Percentiles rank a stretch among this genome's conserved stretches.
These are phyloP conservation scores for Acanthamoeba rhysodes DNA, from an alignment of 208 protist species.

Conservation along the genomic window DNA sequence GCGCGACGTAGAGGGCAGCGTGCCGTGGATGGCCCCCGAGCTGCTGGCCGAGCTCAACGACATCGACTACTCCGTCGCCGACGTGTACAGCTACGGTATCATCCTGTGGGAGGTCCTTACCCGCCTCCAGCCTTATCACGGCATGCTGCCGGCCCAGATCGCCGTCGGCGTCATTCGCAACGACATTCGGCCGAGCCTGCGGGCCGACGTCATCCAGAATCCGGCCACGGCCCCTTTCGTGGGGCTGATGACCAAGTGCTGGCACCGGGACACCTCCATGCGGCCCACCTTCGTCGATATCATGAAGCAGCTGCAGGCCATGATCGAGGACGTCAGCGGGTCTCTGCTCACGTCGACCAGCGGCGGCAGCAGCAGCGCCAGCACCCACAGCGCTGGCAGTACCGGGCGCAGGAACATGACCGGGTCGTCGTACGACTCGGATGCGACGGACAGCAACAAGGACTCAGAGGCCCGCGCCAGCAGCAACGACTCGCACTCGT, in stretches of 20 bases:
- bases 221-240: not conserved
- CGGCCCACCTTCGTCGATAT: not conserved
- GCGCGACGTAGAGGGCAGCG: not conserved
- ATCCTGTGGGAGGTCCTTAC: not conserved
- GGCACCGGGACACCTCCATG: constrained; percentile 30
- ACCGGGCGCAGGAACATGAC: not conserved
- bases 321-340: not conserved
- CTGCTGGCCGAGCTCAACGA: not conserved
- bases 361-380: constrained; percentile 1
- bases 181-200: not conserved
- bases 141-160: not conserved
- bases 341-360: not conserved
- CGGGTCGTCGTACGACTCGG: not conserved
- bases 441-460: not conserved
- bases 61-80: not conserved
- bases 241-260: constrained; percentile 39
- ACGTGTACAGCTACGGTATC: not conserved
- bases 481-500: not conserved
- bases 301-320: constrained; percentile 32
- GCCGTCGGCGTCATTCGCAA: constrained; percentile 8
- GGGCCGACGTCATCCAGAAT: not conserved
- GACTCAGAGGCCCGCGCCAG: not conserved
- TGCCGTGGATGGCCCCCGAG: constrained; percentile 44
- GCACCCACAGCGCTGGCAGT: too few species aligned
- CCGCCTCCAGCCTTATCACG: not conserved